Percentiles rank a stretch among this genome's conserved stretches.
Evolutionary conservation across 1,284 basidiomycete genomes (phyloP).

Genomic region (Coriolopsis trogii): DNA sequence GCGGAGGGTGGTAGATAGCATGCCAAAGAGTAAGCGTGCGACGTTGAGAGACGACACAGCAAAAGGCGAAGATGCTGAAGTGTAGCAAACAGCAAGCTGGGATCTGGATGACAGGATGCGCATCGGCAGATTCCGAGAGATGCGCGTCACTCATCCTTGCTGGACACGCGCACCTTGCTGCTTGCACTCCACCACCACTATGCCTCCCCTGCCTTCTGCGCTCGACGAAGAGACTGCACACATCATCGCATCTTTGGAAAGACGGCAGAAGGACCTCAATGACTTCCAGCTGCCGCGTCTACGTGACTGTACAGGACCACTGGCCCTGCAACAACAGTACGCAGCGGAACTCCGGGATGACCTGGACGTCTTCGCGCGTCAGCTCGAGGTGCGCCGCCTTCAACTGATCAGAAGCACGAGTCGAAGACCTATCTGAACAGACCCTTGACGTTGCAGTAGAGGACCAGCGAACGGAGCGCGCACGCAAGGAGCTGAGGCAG

Average conservation of each 20-base stretch:
- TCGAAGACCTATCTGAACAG: conserved; percentile 41
- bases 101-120: not conserved
- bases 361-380: conserved; percentile 59
- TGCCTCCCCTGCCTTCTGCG: conserved; percentile 64
- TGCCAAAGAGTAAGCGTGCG: not conserved
- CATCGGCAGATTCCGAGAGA: conserved; percentile 6
- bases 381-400: conserved; percentile 65
- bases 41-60: not conserved
- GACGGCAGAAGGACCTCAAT: conserved; percentile 64
- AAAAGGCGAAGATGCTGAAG: not conserved
- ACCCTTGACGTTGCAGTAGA: conserved; percentile 65
- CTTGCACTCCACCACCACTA: conserved; percentile 30
- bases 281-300: conserved; percentile 79
- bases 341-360: conserved; percentile 79
- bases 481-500: conserved; percentile 50
- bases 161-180: not conserved
- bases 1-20: conserved; percentile 21
- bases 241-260: conserved; percentile 54
- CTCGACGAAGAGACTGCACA: conserved; percentile 52
- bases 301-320: conserved; percentile 63
- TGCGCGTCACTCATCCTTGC: not conserved
- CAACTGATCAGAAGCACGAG: not conserved
- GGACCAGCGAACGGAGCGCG: conserved; percentile 63
- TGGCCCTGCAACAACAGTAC: conserved; percentile 70
- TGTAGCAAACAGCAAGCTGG: not conserved